Conservation (phyloP, 495 filamentous ascomycete species). For the Penicillium soppii region DNA sequence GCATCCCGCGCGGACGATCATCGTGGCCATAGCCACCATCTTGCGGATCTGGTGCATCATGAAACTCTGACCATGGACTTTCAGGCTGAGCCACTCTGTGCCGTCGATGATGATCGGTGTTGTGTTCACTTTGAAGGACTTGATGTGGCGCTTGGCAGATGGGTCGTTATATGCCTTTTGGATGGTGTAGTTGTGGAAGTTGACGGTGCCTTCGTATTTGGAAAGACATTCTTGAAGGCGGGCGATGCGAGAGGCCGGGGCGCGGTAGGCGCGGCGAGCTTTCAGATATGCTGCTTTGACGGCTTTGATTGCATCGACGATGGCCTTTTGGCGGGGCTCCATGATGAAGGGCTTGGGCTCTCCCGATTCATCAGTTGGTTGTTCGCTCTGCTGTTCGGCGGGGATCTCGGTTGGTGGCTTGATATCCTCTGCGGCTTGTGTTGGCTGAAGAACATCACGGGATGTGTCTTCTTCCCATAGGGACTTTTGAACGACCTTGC, state of each 20-base stretch:
- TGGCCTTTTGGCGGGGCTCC: slow-evolving; percentile 27
- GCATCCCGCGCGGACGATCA: slow-evolving; percentile 79
- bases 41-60: slow-evolving; percentile 99
- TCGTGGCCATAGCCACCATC: slow-evolving; percentile 91
- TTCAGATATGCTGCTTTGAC: slow-evolving; percentile 75
- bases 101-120: slow-evolving; percentile 80
- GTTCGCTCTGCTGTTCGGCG: background rate
- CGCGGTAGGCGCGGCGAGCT: slow-evolving; percentile 79
- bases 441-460: slow-evolving; percentile 11
- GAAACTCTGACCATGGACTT: slow-evolving; percentile 96
- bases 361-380: background rate
- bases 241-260: slow-evolving; percentile 64
- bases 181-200: slow-evolving; percentile 96
- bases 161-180: slow-evolving; percentile 77
- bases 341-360: slow-evolving; percentile 14
- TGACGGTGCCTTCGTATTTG: slow-evolving; percentile 75
- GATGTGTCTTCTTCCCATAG: slow-evolving; percentile 32
- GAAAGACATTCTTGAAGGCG: slow-evolving; percentile 70
- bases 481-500: slow-evolving; percentile 39
- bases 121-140: slow-evolving; percentile 72
- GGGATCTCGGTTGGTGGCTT: slow-evolving; percentile 9
- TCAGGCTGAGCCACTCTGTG: slow-evolving; percentile 92
- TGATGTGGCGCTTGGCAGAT: slow-evolving; percentile 83
- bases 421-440: slow-evolving; percentile 10
- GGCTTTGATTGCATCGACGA: slow-evolving; percentile 65